Base-by-base conservation (phyloP, 2,329 filamentous ascomycete species). In the Phialophora tarda region DNA sequence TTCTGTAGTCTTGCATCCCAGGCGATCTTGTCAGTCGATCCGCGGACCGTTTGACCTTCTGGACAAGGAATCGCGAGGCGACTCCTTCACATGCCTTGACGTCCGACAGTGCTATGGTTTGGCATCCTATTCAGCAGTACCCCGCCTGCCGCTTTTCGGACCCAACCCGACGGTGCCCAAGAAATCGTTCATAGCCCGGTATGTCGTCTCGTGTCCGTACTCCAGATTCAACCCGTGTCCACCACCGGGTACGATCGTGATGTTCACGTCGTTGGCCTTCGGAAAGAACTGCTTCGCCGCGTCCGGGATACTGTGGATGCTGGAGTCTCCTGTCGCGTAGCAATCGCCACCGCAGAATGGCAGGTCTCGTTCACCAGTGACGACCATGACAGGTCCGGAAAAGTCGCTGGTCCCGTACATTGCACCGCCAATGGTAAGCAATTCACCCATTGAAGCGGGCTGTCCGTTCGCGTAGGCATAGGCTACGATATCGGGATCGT, bases 301-400 rank as follows among this genome's bases (percentile, higher is more conserved):
- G 11, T 79, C 82, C 1, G 84, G 82, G 51, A 86, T 80, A 30
- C 78, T 81, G 0, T 75, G 71, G 61, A 77, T 70, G 6, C 76
- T 71, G 1, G 80, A 74, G 48, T 75, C 70, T 14, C 77, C 78
- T 0, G 82, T 84, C 23, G 76, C 78, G 2, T 78, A 73, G 77
- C 87, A 89, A 75, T 89, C 83, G 28, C 86, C 85, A 3, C 87
- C 88, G 66, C 88, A 90, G 75, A 86, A 89, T 5, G 84, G 82
- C 11, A 84, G 65, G 57, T 88, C 83, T 12, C 75, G 14, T 62
- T 76, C 68, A 64, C 87, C 87, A 34, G 86, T 88, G 65, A 89
- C 80, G 58, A 89, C 80, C 54, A 87, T 75, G 0, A 87, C 85
- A 0, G 87, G 85, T 0, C 86, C 87, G 1, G 73, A 76, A 71